Evolutionary conservation across 2,329 filamentous ascomycete genomes (phyloP).

Genomic region (Aspergillus tubingensis): DNA sequence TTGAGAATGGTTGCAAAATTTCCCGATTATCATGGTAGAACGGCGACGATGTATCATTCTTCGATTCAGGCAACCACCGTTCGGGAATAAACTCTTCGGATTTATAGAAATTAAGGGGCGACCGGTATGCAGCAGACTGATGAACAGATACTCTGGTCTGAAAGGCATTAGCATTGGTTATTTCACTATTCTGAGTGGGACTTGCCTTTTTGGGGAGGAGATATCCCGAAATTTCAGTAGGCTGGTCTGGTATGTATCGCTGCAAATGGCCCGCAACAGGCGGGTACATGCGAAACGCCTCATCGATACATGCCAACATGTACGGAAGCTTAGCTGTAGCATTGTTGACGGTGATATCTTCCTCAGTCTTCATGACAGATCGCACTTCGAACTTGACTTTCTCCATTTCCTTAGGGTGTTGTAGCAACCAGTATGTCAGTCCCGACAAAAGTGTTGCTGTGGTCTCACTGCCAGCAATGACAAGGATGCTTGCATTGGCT

Average conservation of each 20-base stretch:
- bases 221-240: constrained; percentile 10
- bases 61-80: constrained; percentile 42
- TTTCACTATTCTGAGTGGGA: not conserved
- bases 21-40: constrained; percentile 48
- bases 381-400: constrained; percentile 44
- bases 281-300: constrained; percentile 45
- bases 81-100: constrained; percentile 51
- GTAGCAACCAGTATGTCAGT: constrained; percentile 44
- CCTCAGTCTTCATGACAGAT: constrained; percentile 20
- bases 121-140: constrained; percentile 49
- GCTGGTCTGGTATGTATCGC: constrained; percentile 9
- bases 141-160: constrained; percentile 47
- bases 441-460: constrained; percentile 50
- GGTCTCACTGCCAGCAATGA: constrained; percentile 47
- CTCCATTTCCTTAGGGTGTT: constrained; percentile 31
- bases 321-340: constrained; percentile 35
- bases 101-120: constrained; percentile 46
- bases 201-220: constrained; percentile 5
- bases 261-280: constrained; percentile 23
- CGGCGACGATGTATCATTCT: constrained; percentile 21
- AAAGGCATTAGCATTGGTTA: not conserved
- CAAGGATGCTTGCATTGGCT: constrained; percentile 34
- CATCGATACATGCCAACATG: constrained; percentile 44
- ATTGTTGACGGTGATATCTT: constrained; percentile 34
- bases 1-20: constrained; percentile 51